These are phyloP conservation scores for Paxillus involutus DNA, from an alignment of 768 basidiomycete genomes.

Conservation along the genomic window DNA sequence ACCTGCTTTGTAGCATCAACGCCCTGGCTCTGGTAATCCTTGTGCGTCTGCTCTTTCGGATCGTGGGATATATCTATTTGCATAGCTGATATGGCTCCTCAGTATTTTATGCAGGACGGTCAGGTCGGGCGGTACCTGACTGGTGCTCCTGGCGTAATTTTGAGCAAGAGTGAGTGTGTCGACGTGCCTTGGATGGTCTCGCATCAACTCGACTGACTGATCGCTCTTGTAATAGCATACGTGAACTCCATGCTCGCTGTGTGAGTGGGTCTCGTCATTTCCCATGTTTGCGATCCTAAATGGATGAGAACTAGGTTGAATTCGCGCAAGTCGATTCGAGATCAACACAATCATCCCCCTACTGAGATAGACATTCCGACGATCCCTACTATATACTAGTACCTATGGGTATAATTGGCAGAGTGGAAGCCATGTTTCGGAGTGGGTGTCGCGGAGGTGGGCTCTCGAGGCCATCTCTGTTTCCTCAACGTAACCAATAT, in stretches of 20 bases:
- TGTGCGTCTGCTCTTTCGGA: conserved; percentile 3
- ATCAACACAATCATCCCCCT: not conserved
- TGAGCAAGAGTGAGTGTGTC: conserved; percentile 17
- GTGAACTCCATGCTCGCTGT: conserved; percentile 25
- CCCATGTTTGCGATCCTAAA: not conserved
- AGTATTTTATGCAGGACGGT: conserved; percentile 16
- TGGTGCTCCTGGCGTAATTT: conserved; percentile 7
- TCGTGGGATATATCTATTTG: not conserved
- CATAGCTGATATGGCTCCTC: not conserved
- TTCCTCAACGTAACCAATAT: too few species aligned
- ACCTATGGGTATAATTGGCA: too few species aligned
- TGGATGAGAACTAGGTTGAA: conserved; percentile 7
- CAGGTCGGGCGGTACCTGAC: conserved; percentile 1
- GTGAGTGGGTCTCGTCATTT: conserved; percentile 8
- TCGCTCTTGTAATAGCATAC: conserved; percentile 9
- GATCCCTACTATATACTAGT: conserved; percentile 11
- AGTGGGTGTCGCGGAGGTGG: too few species aligned
- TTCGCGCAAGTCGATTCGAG: conserved; percentile 16
- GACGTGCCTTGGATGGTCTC: not conserved
- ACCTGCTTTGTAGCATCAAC: conserved; percentile 4
- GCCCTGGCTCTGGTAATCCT: conserved; percentile 6
- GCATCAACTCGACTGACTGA: not conserved
- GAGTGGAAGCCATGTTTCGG: too few species aligned
- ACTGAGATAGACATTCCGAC: conserved; percentile 17
- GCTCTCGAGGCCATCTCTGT: too few species aligned